Evolutionary conservation across 2,329 filamentous ascomycete genomes (phyloP), one percentile per base, ranked within the genome.

Genomic region (Emergomyces africanus): DNA sequence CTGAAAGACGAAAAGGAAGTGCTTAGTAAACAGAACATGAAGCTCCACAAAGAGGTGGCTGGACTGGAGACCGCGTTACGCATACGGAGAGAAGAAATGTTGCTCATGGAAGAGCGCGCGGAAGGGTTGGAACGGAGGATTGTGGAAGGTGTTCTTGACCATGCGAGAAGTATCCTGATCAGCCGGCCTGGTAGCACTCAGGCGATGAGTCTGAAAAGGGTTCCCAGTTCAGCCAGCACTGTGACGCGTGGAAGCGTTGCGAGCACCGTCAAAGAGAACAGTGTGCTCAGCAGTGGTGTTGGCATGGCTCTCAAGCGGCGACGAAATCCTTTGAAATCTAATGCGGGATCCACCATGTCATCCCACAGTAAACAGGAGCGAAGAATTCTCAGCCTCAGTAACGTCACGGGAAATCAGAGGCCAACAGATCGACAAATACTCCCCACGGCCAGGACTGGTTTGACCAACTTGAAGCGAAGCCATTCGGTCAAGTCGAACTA

Each of bases 71-170:
- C 90, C 9, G 92, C 94, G 0, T 81, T 97, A 35, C 84, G 87
- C 20, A 85, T 97, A 59, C 87, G 94, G 58, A 87, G 89, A 50
- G 92, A 97, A 65, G 94, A 97, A 74, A 83, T 99, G 61, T 84
- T 89, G 51, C 81, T 88, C 30, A 96, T 99, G 88, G 92, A 97
- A 71, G 78, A 82, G 12, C 88, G 92, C 62, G 94, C 92, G 2
- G 90, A 96, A 71, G 83, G 84, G 3, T 79, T 99, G 28, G 94
- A 99, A 75, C 88, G 91, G 57, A 86, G 94, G 30, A 96, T 99
- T 65, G 77, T 99, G 37, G 92, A 97, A 64, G 91, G 92, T 30
- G 89, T 97, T 63, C 95, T 99, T 76, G 91, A 97, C 66, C 92
- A 97, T 71, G 96, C 92, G 23, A 87, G 92, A 53, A 72, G 70